Evolutionary conservation across 176 grass and related monocot species (phyloP).

Genomic region (Oryza officinalis): DNA sequence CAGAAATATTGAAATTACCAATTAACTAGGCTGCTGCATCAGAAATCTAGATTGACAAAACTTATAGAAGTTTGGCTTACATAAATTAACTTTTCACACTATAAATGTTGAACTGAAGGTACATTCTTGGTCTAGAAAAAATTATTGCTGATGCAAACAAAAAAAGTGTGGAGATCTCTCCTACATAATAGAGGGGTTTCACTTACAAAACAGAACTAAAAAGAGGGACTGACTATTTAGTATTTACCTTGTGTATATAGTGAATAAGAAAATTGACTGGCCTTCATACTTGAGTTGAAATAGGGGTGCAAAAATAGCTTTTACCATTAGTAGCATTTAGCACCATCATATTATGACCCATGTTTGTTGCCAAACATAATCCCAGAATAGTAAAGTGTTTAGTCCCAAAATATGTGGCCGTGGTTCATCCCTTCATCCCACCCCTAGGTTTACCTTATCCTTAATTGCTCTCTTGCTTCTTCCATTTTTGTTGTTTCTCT

Average conservation of each 20-base stretch:
- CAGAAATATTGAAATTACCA: background rate
- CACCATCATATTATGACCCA: background rate
- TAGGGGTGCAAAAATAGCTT: background rate
- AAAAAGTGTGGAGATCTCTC: background rate
- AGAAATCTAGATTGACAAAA: background rate
- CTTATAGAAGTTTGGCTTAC: background rate
- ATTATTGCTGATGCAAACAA: background rate
- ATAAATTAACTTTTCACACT: background rate
- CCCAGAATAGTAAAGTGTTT: conserved; percentile 9
- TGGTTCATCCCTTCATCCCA: conserved; percentile 40
- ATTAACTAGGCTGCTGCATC: background rate
- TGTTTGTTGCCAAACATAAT: conserved; percentile 14
- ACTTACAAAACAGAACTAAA: background rate
- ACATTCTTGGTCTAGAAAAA: background rate
- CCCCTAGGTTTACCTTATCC: conserved; percentile 53
- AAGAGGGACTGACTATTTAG: conserved; percentile 5
- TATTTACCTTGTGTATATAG: conserved; percentile 11
- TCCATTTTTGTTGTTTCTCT: conserved; percentile 44
- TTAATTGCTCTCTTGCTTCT: conserved; percentile 38
- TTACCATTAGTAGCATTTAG: conserved; percentile 20
- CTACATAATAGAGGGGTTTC: background rate
- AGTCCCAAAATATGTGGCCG: conserved; percentile 39
- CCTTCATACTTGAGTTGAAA: conserved; percentile 26
- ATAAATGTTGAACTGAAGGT: background rate
- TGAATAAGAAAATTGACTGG: background rate